These are phyloP conservation scores for Leucosporidium yakuticum DNA, from an alignment of 768 basidiomycete genomes.

Conservation along the genomic window DNA sequence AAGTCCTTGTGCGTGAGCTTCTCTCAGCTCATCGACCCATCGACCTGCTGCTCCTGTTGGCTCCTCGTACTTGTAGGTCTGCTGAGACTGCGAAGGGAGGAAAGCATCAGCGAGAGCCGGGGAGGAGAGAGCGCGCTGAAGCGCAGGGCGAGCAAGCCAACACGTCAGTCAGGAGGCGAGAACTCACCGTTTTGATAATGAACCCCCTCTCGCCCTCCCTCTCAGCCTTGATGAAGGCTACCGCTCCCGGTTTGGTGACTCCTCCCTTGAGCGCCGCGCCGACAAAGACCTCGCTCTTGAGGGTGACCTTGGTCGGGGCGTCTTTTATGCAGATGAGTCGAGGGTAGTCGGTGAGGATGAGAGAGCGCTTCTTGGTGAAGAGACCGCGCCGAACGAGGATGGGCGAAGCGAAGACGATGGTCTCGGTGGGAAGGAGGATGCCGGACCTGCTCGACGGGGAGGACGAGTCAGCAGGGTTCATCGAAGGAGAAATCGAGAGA, in stretches of 20 bases:
- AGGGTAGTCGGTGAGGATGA: constrained; percentile 36
- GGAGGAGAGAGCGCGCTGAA: too few relatives aligned
- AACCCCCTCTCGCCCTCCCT: constrained; percentile 20
- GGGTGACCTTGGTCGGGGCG: constrained; percentile 10
- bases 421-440: constrained; percentile 28
- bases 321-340: constrained; percentile 35
- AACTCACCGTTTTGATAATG: constrained; percentile 26
- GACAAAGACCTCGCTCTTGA: constrained; percentile 36
- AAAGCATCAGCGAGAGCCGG: not conserved
- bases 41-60: constrained; percentile 22
- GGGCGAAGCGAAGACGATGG: constrained; percentile 26
- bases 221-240: constrained; percentile 1
- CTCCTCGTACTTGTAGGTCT: constrained; percentile 29
- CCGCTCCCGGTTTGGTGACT: constrained; percentile 4
- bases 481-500: too few relatives aligned
- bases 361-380: constrained; percentile 26
- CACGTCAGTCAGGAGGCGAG: not conserved
- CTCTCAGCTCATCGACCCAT: constrained; percentile 28
- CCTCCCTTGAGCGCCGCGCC: not conserved
- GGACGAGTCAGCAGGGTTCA: not conserved
- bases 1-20: constrained; percentile 2
- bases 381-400: constrained; percentile 19
- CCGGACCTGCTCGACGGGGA: constrained; percentile 1
- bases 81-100: constrained; percentile 9
- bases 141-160: not conserved